Conservation (phyloP, 2,329 filamentous ascomycete genomes). For the Mollisiaceae sp. region DNA sequence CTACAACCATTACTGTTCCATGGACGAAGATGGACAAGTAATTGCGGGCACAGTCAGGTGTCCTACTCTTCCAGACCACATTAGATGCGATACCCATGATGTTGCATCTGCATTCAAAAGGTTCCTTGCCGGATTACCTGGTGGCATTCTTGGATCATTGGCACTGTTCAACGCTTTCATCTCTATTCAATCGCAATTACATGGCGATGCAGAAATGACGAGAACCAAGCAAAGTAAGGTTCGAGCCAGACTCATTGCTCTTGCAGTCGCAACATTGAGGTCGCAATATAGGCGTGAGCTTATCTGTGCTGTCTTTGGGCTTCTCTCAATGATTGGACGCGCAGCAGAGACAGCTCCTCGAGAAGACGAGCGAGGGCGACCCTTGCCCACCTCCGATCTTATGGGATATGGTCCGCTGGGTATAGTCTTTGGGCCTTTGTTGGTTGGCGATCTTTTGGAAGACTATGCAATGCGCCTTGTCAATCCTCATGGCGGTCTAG, state of each 20-base stretch:
- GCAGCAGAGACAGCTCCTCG: conserved; percentile 58
- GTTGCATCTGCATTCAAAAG: conserved; percentile 71
- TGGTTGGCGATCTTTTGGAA: conserved; percentile 62
- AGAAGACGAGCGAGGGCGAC: conserved; percentile 56
- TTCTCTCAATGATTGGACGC: conserved; percentile 65
- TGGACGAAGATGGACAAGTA: conserved; percentile 51
- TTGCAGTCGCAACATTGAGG: conserved; percentile 63
- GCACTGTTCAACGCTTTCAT: conserved; percentile 66
- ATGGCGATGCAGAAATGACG: conserved; percentile 56
- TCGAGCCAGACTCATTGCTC: conserved; percentile 67
- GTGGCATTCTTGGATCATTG: conserved; percentile 68
- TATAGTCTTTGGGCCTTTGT: conserved; percentile 68
- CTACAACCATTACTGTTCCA: conserved; percentile 67
- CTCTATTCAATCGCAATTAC: conserved; percentile 62
- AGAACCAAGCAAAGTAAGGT: conserved; percentile 60
- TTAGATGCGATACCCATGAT: conserved; percentile 65
- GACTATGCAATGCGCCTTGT: conserved; percentile 48
- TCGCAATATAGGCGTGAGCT: conserved; percentile 66
- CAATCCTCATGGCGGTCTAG: conserved; percentile 36
- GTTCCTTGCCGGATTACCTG: conserved; percentile 65
- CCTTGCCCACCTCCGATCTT: conserved; percentile 60
- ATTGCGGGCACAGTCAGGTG: conserved; percentile 63
- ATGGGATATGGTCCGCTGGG: conserved; percentile 70
- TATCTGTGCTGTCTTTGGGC: conserved; percentile 70
- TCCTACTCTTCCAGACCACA: conserved; percentile 63